A percentile compares a stretch with the other conserved stretches of the same genome.
Evolutionary conservation across 1,284 basidiomycete species (phyloP).

Genomic region (Pisolithus thermaeus): DNA sequence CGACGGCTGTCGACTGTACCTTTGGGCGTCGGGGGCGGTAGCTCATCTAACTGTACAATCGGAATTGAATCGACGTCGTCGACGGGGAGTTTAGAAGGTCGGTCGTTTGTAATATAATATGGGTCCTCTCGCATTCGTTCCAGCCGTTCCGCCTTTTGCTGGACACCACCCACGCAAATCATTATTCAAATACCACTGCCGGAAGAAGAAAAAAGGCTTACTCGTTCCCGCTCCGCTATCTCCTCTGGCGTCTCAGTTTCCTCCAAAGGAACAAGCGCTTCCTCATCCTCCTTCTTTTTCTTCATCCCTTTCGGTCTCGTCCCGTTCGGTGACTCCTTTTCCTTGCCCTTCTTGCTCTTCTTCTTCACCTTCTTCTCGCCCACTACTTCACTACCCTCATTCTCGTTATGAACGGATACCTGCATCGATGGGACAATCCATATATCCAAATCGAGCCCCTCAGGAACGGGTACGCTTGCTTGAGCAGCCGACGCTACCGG

Average conservation of each 20-base stretch:
- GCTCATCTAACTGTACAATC: slow-evolving; percentile 71
- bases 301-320: slow-evolving; percentile 28
- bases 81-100: slow-evolving; percentile 34
- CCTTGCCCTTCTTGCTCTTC: slow-evolving; percentile 47
- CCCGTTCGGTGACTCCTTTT: slow-evolving; percentile 35
- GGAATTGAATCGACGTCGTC: slow-evolving; percentile 83
- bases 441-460: slow-evolving; percentile 78
- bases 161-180: slow-evolving; percentile 6
- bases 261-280: slow-evolving; percentile 22
- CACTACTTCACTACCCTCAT: slow-evolving; percentile 3
- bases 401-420: slow-evolving; percentile 32
- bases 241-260: slow-evolving; percentile 54
- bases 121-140: slow-evolving; percentile 79
- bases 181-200: background rate
- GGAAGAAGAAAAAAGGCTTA: slow-evolving; percentile 27
- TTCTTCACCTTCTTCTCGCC: slow-evolving; percentile 29
- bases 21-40: slow-evolving; percentile 38
- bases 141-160: slow-evolving; percentile 71
- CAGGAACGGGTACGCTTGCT: slow-evolving; percentile 73
- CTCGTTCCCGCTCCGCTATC: slow-evolving; percentile 51
- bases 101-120: slow-evolving; percentile 77
- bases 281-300: slow-evolving; percentile 29
- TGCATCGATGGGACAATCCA: slow-evolving; percentile 74
- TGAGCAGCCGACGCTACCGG: slow-evolving; percentile 82
- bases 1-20: slow-evolving; percentile 7